Evolutionary conservation across 371 early-diverging fungal genomes (phyloP).

Genomic region (Lichtheimia ramosa): DNA sequence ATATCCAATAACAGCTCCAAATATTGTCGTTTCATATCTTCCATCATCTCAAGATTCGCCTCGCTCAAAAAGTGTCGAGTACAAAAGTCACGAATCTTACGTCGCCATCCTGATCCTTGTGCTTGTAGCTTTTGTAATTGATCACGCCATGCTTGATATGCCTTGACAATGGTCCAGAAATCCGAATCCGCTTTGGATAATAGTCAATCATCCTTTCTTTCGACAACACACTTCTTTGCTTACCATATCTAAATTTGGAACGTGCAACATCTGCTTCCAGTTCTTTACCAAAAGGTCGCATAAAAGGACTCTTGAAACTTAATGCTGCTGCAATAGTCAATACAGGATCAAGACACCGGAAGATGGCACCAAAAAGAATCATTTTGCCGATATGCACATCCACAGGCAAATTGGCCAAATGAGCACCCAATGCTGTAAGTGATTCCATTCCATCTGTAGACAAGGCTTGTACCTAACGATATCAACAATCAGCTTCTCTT

Average conservation of each 20-base stretch:
- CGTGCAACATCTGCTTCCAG: slow-evolving; percentile 57
- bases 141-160: slow-evolving; percentile 72
- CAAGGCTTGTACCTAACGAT: slow-evolving; percentile 44
- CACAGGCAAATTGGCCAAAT: slow-evolving; percentile 84
- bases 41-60: slow-evolving; percentile 69
- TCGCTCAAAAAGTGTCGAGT: slow-evolving; percentile 57
- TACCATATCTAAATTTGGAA: slow-evolving; percentile 44
- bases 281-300: slow-evolving; percentile 74
- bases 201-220: background rate
- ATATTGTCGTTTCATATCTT: slow-evolving; percentile 82
- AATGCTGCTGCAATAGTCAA: slow-evolving; percentile 81
- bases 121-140: slow-evolving; percentile 22
- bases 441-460: slow-evolving; percentile 44
- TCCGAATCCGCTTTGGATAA: slow-evolving; percentile 61
- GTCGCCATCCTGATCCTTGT: slow-evolving; percentile 24
- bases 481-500: background rate
- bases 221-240: background rate
- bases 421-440: slow-evolving; percentile 88
- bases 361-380: slow-evolving; percentile 80
- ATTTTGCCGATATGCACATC: slow-evolving; percentile 90
- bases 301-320: slow-evolving; percentile 70
- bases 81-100: slow-evolving; percentile 55
- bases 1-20: slow-evolving; percentile 69
- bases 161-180: slow-evolving; percentile 74
- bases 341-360: slow-evolving; percentile 79